Evolutionary conservation across 495 filamentous ascomycete species (phyloP).

Genomic region (Xylaria acuta): DNA sequence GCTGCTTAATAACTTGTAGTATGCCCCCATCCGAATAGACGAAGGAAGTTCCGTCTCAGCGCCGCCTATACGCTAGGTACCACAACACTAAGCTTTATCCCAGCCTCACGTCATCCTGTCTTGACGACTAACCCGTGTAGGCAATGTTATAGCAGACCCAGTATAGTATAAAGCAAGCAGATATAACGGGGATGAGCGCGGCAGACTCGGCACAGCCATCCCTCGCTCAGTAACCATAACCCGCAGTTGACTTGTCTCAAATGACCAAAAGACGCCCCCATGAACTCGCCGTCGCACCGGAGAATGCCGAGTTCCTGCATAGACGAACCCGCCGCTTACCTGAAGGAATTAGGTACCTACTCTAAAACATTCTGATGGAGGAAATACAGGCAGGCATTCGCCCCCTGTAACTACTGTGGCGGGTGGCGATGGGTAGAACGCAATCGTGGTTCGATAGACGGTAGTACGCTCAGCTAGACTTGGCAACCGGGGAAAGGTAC

Average conservation of each 20-base stretch:
- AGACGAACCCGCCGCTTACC: background rate
- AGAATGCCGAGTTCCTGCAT: conserved; percentile 13
- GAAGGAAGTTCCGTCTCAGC: background rate
- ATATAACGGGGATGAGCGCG: conserved; percentile 5
- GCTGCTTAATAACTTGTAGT: background rate
- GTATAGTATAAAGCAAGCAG: background rate
- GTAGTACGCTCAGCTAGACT: conserved; percentile 20
- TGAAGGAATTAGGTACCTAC: conserved; percentile 5
- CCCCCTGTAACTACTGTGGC: background rate
- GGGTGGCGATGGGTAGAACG: background rate
- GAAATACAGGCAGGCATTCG: background rate
- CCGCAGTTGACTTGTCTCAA: background rate
- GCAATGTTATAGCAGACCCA: background rate
- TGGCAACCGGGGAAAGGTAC: conserved; percentile 19
- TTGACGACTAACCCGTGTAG: background rate
- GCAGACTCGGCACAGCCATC: conserved; percentile 11
- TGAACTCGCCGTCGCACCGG: background rate
- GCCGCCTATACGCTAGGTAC: background rate
- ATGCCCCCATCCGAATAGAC: background rate
- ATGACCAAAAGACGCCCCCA: background rate
- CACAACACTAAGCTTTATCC: background rate
- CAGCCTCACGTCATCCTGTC: background rate
- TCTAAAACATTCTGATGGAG: background rate
- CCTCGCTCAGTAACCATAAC: background rate
- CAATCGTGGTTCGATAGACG: conserved; percentile 10